Conservation (phyloP, 257 asterid species). For the Perilla frutescens region DNA sequence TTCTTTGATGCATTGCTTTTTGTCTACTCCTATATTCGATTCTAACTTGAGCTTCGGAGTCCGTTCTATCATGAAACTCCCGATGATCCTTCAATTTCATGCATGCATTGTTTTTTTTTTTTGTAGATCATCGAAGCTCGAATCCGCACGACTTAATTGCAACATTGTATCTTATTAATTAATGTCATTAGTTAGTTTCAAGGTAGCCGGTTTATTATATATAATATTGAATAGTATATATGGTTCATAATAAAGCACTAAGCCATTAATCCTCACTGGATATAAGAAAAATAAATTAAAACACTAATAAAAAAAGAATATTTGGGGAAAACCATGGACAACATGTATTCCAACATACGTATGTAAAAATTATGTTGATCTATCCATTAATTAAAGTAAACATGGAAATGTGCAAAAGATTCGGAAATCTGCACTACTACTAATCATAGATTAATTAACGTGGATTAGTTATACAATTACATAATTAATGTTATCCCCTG, state of each 20-base stretch:
- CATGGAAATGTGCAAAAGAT: conserved; percentile 13
- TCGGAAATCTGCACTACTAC: background rate
- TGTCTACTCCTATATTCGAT: too few relatives aligned
- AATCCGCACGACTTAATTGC: background rate
- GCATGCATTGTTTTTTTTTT: too few relatives aligned
- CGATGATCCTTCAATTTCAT: too few relatives aligned
- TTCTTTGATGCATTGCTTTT: too few relatives aligned
- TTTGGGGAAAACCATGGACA: conserved; percentile 34
- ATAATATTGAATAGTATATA: background rate
- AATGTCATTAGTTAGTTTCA: background rate
- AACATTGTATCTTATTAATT: background rate
- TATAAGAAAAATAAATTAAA: too few relatives aligned
- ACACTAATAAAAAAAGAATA: conserved; percentile 24
- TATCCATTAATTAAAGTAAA: background rate
- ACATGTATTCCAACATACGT: conserved; percentile 28
- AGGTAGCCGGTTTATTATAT: background rate
- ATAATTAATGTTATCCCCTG: conserved; percentile 34
- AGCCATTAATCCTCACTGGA: background rate
- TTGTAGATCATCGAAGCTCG: too few relatives aligned
- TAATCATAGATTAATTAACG: conserved; percentile 25
- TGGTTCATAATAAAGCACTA: background rate
- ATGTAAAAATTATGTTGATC: conserved; percentile 3
- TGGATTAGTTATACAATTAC: conserved; percentile 30
- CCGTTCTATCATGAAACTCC: too few relatives aligned
- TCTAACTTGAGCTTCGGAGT: too few relatives aligned